Percentiles rank a stretch among this genome's conserved stretches.
phyloP scores from a whole-genome alignment of 2,329 filamentous ascomycete species.

The Apiospora sp. region DNA sequence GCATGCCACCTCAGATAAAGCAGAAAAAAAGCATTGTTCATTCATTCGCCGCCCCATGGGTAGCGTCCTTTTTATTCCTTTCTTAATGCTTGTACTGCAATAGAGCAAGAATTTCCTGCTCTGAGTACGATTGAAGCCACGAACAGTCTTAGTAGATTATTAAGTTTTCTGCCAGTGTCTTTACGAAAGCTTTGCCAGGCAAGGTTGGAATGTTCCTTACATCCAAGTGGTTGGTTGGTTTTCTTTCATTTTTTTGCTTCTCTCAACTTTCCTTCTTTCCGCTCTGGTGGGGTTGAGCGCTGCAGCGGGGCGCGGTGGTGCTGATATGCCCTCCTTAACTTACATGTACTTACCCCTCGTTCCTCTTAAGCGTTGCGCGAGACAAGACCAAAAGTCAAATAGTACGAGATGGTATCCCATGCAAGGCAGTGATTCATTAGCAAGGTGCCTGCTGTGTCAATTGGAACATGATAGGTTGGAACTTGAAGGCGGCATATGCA shows the following conservation, averaged over 20 bases:
- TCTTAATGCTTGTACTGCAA: background rate
- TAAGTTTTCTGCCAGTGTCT: no score
- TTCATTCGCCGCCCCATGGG: background rate
- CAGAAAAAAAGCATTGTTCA: background rate
- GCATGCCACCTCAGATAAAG: background rate
- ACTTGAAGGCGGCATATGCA: background rate
- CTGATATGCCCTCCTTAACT: background rate
- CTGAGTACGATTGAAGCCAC: no score
- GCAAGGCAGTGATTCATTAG: no score
- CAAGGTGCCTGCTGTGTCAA: background rate
- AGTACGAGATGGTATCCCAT: background rate
- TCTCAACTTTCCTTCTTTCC: slow-evolving; percentile 5
- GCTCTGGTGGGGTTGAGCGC: slow-evolving; percentile 4
- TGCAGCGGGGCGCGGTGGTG: slow-evolving; percentile 12
- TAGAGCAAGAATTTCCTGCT: background rate
- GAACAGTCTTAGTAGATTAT: no score
- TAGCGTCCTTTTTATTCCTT: background rate
- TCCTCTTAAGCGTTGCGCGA: background rate
- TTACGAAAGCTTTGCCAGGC: background rate
- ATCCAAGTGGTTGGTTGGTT: background rate
- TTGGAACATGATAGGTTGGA: background rate
- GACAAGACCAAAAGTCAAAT: background rate
- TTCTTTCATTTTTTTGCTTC: background rate
- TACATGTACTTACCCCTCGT: slow-evolving; percentile 3
- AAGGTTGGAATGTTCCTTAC: background rate